A percentile compares a stretch with the other conserved stretches of the same genome.
phyloP scores from a whole-genome alignment of 805 yeast genomes.

The Pichia sporocuriosa region DNA sequence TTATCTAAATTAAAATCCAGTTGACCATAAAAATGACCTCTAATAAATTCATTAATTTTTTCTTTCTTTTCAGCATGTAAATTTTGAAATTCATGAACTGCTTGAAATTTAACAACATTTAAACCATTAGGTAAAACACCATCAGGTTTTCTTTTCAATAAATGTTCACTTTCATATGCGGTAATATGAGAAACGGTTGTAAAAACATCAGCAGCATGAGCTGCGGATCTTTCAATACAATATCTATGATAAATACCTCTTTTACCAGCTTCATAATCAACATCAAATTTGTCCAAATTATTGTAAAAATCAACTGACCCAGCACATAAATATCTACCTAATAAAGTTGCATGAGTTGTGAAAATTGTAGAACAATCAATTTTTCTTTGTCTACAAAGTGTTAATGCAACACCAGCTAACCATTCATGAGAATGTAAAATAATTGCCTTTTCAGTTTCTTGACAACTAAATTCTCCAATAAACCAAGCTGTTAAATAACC shows the following conservation, averaged over 20 bases:
- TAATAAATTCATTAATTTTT: conserved; percentile 86
- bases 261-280: conserved; percentile 96
- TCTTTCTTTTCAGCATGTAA: conserved; percentile 88
- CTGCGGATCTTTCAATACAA: conserved; percentile 94
- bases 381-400: conserved; percentile 83
- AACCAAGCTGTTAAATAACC: conserved; percentile 98
- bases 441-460: conserved; percentile 81
- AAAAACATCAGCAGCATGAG: conserved; percentile 93
- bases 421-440: conserved; percentile 96
- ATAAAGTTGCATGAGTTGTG: conserved; percentile 94
- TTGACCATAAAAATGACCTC: conserved; percentile 97
- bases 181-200: conserved; percentile 97
- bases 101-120: conserved; percentile 92
- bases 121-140: conserved; percentile 97
- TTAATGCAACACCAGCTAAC: conserved; percentile 95
- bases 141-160: conserved; percentile 92
- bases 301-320: conserved; percentile 95
- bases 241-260: conserved; percentile 96
- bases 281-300: conserved; percentile 80
- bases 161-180: conserved; percentile 91
- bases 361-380: conserved; percentile 92
- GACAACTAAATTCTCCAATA: conserved; percentile 83
- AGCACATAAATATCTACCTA: conserved; percentile 94
- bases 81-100: conserved; percentile 97
- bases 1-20: conserved; percentile 91